These are phyloP conservation scores for Aspergillus melleus DNA, from an alignment of 2,329 filamentous ascomycete genomes.

Conservation along the genomic window DNA sequence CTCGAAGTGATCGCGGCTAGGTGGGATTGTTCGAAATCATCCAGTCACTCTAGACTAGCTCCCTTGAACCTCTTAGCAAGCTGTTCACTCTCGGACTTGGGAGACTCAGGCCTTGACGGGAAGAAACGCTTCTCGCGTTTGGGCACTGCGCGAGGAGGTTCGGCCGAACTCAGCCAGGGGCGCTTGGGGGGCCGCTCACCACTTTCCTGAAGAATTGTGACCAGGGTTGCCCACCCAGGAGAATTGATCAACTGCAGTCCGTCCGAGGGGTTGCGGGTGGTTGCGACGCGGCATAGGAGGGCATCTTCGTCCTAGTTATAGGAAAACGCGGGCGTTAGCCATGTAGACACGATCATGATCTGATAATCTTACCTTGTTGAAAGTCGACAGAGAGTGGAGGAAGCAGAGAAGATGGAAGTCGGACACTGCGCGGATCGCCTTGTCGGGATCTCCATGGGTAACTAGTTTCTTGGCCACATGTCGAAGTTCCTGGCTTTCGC, in stretches of 20 bases:
- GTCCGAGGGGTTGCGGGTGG: constrained; percentile 75
- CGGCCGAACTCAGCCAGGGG: constrained; percentile 44
- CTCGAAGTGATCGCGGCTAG: constrained; percentile 1
- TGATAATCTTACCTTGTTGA: constrained; percentile 70
- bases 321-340: neutral
- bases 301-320: constrained; percentile 77
- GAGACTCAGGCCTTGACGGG: constrained; percentile 39
- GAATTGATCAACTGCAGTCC: constrained; percentile 81
- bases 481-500: constrained; percentile 78
- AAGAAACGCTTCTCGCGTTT: constrained; percentile 36
- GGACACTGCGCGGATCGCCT: constrained; percentile 69
- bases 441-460: constrained; percentile 60
- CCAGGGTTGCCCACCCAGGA: constrained; percentile 88
- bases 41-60: constrained; percentile 54
- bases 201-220: constrained; percentile 91
- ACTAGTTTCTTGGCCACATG: constrained; percentile 69
- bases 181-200: constrained; percentile 93
- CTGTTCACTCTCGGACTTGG: constrained; percentile 54
- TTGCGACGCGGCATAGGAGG: constrained; percentile 81
- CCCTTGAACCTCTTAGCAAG: constrained; percentile 67
- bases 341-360: neutral
- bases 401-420: constrained; percentile 96
- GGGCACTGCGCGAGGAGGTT: constrained; percentile 34
- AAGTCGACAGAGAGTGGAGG: constrained; percentile 73
- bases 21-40: constrained; percentile 7